phyloP scores from a whole-genome alignment of 2,329 filamentous ascomycete genomes.

The Magnaporthales sp. region DNA sequence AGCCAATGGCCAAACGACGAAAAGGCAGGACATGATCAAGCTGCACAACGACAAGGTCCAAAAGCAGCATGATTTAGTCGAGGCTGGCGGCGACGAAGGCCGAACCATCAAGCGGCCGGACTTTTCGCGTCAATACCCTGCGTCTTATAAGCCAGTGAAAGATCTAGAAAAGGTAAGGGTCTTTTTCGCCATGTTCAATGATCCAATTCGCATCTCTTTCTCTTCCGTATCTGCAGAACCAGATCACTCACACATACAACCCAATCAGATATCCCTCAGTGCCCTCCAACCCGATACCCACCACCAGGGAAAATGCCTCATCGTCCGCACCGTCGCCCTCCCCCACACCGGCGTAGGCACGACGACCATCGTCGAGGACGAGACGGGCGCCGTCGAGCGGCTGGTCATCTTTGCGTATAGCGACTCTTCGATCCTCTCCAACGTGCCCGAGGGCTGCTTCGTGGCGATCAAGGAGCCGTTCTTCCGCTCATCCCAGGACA shows the following conservation, averaged over 20 bases:
- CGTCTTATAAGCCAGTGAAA: slow-evolving; percentile 17
- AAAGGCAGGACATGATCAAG: neutral
- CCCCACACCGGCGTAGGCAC: slow-evolving; percentile 24
- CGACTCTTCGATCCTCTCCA: slow-evolving; percentile 18
- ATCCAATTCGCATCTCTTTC: neutral
- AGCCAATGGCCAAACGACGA: neutral
- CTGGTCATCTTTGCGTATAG: slow-evolving; percentile 27
- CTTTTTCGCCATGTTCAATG: neutral
- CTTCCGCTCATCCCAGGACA: slow-evolving; percentile 14
- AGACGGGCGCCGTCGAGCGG: slow-evolving; percentile 25
- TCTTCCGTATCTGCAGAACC: neutral
- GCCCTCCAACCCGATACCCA: slow-evolving; percentile 22
- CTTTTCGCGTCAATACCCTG: slow-evolving; percentile 15
- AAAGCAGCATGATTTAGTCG: neutral
- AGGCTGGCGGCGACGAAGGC: neutral
- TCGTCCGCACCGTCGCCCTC: slow-evolving; percentile 21
- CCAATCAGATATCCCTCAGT: slow-evolving; percentile 16
- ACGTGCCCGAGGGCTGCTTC: slow-evolving; percentile 21
- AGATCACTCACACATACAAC: neutral
- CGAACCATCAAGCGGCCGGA: slow-evolving; percentile 19
- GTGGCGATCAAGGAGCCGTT: slow-evolving; percentile 28
- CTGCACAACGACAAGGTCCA: slow-evolving; percentile 1
- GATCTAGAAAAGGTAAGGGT: slow-evolving; percentile 18
- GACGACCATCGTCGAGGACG: slow-evolving; percentile 26
- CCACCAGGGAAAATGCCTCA: slow-evolving; percentile 22